phyloP scores from a whole-genome alignment of 2,329 filamentous ascomycete genomes.

The Diaporthe citri region DNA sequence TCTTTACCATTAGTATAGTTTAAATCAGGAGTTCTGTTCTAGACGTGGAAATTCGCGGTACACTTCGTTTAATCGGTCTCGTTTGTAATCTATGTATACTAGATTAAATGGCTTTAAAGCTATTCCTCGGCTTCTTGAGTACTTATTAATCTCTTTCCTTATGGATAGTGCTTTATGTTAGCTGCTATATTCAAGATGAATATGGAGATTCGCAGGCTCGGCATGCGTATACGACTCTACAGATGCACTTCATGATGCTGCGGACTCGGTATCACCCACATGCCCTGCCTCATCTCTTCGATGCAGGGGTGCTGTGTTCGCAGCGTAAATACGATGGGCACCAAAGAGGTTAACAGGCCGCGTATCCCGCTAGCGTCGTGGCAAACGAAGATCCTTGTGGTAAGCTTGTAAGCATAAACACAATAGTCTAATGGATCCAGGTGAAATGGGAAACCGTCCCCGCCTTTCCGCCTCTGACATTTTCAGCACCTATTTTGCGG shows the following conservation, averaged over 20 bases:
- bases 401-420: background rate
- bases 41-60: background rate
- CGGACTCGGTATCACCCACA: background rate
- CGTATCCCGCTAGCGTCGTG: background rate
- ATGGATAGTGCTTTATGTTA: background rate
- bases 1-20: background rate
- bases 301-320: background rate
- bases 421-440: background rate
- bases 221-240: background rate
- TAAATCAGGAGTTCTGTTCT: background rate
- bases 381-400: constrained; percentile 15
- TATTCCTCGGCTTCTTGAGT: too few relatives aligned
- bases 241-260: constrained; percentile 4
- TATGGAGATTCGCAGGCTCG: background rate
- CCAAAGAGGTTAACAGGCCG: constrained; percentile 4
- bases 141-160: background rate
- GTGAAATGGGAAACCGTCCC: constrained; percentile 1
- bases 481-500: background rate
- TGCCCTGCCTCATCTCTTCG: background rate
- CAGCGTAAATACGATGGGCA: background rate
- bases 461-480: background rate
- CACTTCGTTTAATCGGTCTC: background rate
- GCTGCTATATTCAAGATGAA: background rate
- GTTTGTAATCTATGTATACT: too few relatives aligned
- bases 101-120: too few relatives aligned